Conservation (phyloP, 306 rosid genomes). For the Glycyrrhiza uralensis region DNA sequence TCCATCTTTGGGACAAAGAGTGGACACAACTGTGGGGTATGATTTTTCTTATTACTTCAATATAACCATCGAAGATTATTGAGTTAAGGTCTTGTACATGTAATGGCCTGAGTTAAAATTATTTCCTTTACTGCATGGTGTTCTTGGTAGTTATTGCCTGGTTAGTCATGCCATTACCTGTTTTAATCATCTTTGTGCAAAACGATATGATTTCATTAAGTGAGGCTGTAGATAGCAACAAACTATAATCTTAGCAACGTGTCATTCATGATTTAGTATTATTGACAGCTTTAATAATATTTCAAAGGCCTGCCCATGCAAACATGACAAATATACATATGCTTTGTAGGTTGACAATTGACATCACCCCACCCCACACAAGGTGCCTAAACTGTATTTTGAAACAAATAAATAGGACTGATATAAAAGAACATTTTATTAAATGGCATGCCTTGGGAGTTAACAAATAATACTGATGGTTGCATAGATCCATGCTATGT, state of each 20-base stretch:
- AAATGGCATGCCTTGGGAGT: neutral
- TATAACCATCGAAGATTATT: constrained; percentile 13
- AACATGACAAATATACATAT: neutral
- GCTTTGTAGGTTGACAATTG: constrained; percentile 9
- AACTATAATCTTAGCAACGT: neutral
- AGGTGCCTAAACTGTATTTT: neutral
- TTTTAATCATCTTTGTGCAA: neutral
- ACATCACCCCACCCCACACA: neutral
- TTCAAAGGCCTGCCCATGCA: neutral
- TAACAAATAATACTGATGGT: neutral
- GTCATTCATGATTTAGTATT: neutral
- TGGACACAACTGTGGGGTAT: constrained; percentile 73
- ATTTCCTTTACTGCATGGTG: neutral
- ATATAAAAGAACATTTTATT: neutral
- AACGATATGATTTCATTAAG: neutral
- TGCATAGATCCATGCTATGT: constrained; percentile 7
- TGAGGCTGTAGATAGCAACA: neutral
- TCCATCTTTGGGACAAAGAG: constrained; percentile 48
- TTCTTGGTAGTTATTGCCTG: neutral
- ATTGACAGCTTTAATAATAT: neutral
- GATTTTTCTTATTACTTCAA: constrained; percentile 20
- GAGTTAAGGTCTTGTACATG: neutral
- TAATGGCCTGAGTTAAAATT: neutral
- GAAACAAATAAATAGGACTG: neutral
- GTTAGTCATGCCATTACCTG: neutral